Base-by-base conservation (phyloP, 768 basidiomycete genomes). In the Tricholoma flavovirens region DNA sequence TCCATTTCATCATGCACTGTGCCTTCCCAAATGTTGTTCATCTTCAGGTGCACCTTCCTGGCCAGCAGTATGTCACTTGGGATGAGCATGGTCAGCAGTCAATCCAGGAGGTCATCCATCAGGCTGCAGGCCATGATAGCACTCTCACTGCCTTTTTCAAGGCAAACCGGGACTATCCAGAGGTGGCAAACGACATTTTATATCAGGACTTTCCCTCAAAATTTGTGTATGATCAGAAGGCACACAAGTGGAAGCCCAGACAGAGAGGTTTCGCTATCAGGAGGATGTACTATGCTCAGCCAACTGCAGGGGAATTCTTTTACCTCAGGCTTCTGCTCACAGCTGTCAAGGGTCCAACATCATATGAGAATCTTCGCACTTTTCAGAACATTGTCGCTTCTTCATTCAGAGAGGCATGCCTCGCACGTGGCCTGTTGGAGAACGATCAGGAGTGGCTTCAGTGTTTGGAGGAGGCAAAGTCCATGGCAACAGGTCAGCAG, bases 21-120 rank as follows among this genome's bases (percentile, higher is more conserved):
- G 59, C 73, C 49, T 35, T 49, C 2, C 77, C 77, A 4, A 60
- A 56, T 35, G 69, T 79, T 7, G 55, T 66, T 17, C 56, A 62
- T 3, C 66, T 79, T 2, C 67, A 63, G 9, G 68, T 78, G n/a
- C 77, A 78, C 57, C 60, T 74, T 2, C 56, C 64, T 32, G 57
- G 45, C 8, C 54, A 76, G 32, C 72, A 79, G 8, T 71, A 72
- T 51, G 67, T 63, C 49, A 26, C 24, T 3, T 26, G 24, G 24
- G 5, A 26, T 26, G 24, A 26, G 5, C 2, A 26, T 26, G 65
- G 17, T 3, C 42, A 43, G 42, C 42, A 43, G 42, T 70, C 5
- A 59, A 68, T 26, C 38, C 58, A 65, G 22, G 17, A 54, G 9
- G 54, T 67, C 22, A 5, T 65, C 24, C 53, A 61, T 8, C 32